Percentiles rank a stretch among this genome's conserved stretches.
Evolutionary conservation across 805 yeast species (phyloP).

Genomic region (Candida coleopterorum): DNA sequence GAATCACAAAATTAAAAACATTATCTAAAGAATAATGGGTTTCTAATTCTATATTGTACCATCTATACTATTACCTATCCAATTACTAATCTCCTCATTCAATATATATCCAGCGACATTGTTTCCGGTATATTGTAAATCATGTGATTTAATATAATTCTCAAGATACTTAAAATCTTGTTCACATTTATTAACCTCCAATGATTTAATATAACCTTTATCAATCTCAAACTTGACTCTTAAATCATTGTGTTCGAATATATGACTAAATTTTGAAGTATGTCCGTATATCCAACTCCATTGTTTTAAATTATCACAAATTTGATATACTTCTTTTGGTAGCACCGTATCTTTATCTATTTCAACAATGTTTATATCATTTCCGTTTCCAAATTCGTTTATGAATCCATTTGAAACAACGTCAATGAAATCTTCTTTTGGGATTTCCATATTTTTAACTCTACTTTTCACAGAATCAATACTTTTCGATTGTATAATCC

Average conservation of each 20-base stretch:
- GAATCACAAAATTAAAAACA: no score
- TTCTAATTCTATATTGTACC: conserved; percentile 36
- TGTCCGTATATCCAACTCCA: conserved; percentile 77
- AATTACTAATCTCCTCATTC: conserved; percentile 40
- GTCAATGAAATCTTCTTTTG: conserved; percentile 41
- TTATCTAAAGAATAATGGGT: no score
- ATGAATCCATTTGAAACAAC: conserved; percentile 39
- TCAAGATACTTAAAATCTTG: conserved; percentile 31
- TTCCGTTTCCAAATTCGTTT: conserved; percentile 19
- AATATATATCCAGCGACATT: conserved; percentile 41
- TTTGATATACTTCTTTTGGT: conserved; percentile 36
- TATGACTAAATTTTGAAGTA: conserved; percentile 70
- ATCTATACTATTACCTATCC: conserved; percentile 44
- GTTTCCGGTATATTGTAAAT: conserved; percentile 38
- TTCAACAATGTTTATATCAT: conserved; percentile 1
- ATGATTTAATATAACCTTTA: conserved; percentile 24
- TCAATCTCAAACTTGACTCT: conserved; percentile 42
- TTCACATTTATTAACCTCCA: conserved; percentile 9
- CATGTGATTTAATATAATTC: conserved; percentile 21
- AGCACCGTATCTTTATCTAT: conserved; percentile 22
- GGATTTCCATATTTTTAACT: conserved; percentile 61
- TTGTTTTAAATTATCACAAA: conserved; percentile 38
- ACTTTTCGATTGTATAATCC: conserved; percentile 43
- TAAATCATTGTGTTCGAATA: conserved; percentile 35
- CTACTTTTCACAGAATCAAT: conserved; percentile 78